Evolutionary conservation across 805 yeast species (phyloP), one percentile per base, ranked within the genome.

Genomic region (Candida succiphila): DNA sequence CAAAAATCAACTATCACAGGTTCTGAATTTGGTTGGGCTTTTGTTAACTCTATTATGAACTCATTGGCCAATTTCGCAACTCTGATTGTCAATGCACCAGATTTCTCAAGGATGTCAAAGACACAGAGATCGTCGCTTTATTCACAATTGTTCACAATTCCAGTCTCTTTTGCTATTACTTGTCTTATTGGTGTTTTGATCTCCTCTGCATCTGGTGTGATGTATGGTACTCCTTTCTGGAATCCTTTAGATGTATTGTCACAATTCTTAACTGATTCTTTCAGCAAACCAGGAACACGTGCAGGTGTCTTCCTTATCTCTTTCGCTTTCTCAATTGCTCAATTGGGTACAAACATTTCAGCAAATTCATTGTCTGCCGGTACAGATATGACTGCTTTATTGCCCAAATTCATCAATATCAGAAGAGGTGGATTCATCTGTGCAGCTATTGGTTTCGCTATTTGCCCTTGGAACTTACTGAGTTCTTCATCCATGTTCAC

Each of bases 21-120:
- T 7, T 59, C 75, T 12, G 79, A 58, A 2, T 71, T 78, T 42
- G 86, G 73, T 18, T 87, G 96, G 96, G 85, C 83, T 1, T 86
- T 85, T 51, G 72, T 86, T 34, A 67, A 68, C 44, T 73, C 89
- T 5, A 65, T 77, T 22, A 82, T 87, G 94, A 79, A 77, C 57
- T 69, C 87, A 16, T 60, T 86, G 40, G 83, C 94, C 19, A 86
- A 85, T 58, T 86, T 86, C 50, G 92, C 94, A 5, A 81, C 95
- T n/a, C 67, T 86, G 48, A 81, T 87, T 49, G 71, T 81, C 34
- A 86, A 86, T 58, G 83, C 92, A 13, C 94, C 95, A 2, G 96
- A 86, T 63, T 86, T 86, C 56, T 69, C 94, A 18, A 73, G 96
- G 56, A 79, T 85, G 59, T 81, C 94, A 8, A 69, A 65, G 41